phyloP scores from a whole-genome alignment of 1,284 basidiomycete species.

The Melampsora medusae region DNA sequence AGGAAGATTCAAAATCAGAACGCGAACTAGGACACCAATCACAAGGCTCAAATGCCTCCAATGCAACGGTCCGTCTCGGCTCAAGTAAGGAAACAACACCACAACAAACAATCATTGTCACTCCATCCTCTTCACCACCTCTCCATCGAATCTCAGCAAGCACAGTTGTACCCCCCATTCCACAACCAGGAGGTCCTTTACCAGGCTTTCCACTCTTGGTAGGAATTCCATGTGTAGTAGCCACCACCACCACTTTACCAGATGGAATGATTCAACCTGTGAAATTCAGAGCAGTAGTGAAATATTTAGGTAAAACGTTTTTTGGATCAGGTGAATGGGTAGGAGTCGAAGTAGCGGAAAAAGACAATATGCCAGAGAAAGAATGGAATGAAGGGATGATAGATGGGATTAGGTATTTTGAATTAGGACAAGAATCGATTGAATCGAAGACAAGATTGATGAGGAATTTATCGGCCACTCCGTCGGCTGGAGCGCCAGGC shows the following conservation, averaged over 20 bases:
- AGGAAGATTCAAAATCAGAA: not conserved
- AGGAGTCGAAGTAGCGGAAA: constrained; percentile 78
- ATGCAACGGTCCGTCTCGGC: constrained; percentile 15
- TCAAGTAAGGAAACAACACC: not conserved
- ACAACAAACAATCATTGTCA: constrained; percentile 15
- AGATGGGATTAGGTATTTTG: constrained; percentile 76
- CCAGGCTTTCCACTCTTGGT: constrained; percentile 27
- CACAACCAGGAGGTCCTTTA: not conserved
- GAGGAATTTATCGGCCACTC: constrained; percentile 27
- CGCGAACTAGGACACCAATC: constrained; percentile 23
- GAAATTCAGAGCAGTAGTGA: constrained; percentile 77
- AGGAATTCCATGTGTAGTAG: constrained; percentile 40
- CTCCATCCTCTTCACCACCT: constrained; percentile 21
- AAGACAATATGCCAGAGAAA: constrained; percentile 63
- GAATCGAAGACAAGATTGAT: constrained; percentile 23
- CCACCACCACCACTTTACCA: constrained; percentile 10
- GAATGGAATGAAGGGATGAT: constrained; percentile 78
- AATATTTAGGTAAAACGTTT: constrained; percentile 79
- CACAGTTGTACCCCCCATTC: not conserved
- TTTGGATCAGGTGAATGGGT: constrained; percentile 82
- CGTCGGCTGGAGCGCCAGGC: not conserved
- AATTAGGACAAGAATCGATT: constrained; percentile 58
- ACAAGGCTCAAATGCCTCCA: constrained; percentile 23
- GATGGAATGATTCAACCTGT: constrained; percentile 62
- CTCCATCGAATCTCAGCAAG: not conserved